Conservation (phyloP, 306 rosid genomes). For the Calophaca sinica region DNA sequence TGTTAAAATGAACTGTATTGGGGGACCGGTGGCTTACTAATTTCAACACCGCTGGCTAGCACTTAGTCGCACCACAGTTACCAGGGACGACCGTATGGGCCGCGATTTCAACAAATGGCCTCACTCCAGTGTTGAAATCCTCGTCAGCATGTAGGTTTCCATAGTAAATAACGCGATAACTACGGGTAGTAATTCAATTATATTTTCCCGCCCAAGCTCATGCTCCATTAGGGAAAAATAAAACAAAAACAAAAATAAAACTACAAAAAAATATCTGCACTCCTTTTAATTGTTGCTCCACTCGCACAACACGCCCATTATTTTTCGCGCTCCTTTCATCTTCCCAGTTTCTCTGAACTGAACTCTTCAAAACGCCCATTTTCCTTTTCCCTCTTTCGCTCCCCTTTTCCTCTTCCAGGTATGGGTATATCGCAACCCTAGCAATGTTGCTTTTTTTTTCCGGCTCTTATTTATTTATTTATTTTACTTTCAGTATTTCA, state of each 20-base stretch:
- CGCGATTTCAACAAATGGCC: constrained; percentile 5
- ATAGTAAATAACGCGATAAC: constrained; percentile 43
- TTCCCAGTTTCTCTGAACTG: constrained; percentile 39
- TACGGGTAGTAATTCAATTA: constrained; percentile 5
- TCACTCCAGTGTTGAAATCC: background rate
- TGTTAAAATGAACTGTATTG: no score
- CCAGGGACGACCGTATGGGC: background rate
- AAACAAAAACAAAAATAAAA: background rate
- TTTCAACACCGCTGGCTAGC: no score
- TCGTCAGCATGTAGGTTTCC: background rate
- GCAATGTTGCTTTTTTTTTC: background rate
- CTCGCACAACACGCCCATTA: background rate
- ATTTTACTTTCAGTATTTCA: background rate
- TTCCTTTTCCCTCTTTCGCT: background rate
- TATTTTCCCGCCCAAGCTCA: constrained; percentile 70
- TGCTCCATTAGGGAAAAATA: background rate
- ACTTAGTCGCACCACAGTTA: no score
- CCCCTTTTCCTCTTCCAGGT: constrained; percentile 26
- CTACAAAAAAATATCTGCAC: background rate
- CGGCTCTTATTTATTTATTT: background rate
- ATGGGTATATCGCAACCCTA: constrained; percentile 23
- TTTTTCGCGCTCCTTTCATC: constrained; percentile 27
- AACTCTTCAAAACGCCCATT: background rate
- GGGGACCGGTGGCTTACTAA: no score
- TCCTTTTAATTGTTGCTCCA: constrained; percentile 17